Percentiles rank a stretch among this genome's conserved stretches.
These are phyloP conservation scores for Sclerotinia nivalis DNA, from an alignment of 2,329 filamentous ascomycete species.

Conservation along the genomic window DNA sequence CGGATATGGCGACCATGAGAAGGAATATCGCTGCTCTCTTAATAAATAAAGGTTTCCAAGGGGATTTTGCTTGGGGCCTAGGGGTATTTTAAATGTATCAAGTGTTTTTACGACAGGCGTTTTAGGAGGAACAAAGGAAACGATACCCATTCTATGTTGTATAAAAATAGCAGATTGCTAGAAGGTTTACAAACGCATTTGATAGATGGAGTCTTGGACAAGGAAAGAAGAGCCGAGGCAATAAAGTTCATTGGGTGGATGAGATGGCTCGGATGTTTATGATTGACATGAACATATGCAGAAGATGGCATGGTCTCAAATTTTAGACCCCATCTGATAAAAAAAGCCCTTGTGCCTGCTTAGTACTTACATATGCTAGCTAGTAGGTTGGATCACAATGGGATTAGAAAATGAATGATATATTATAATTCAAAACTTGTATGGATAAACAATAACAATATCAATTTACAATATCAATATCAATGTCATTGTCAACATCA, in stretches of 20 bases:
- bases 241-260: neutral
- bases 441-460: neutral
- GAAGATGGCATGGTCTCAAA: neutral
- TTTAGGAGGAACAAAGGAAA: slow-evolving; percentile 26
- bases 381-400: neutral
- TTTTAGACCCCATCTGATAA: slow-evolving; percentile 6
- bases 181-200: slow-evolving; percentile 15
- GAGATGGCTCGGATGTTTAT: neutral
- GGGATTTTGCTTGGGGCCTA: slow-evolving; percentile 50
- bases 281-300: slow-evolving; percentile 1
- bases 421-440: neutral
- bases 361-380: neutral
- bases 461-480: neutral
- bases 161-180: slow-evolving; percentile 8
- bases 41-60: slow-evolving; percentile 65
- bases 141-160: slow-evolving; percentile 31
- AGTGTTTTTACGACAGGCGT: slow-evolving; percentile 26
- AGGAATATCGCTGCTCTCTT: slow-evolving; percentile 64
- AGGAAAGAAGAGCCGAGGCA: slow-evolving; percentile 2
- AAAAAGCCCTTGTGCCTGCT: slow-evolving; percentile 4
- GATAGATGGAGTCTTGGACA: slow-evolving; percentile 4
- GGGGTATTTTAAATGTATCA: slow-evolving; percentile 24
- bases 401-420: neutral
- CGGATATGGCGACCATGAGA: slow-evolving; percentile 60
- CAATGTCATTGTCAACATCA: neutral